Percentiles rank a stretch among this genome's conserved stretches.
phyloP scores from a whole-genome alignment of 805 yeast species.

The Candida multigemmis region DNA sequence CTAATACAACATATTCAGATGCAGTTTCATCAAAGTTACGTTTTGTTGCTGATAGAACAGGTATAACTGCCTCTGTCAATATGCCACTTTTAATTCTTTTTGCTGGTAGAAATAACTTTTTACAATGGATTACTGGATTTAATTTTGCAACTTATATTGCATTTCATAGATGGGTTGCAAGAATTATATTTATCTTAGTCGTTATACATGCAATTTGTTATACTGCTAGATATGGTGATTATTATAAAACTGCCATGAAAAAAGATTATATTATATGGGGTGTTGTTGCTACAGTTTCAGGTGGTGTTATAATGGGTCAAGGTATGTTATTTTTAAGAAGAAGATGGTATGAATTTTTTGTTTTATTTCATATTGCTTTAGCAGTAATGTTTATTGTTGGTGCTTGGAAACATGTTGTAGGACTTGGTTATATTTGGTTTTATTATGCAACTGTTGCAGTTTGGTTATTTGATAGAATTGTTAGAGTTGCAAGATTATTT shows the following conservation, averaged over 20 bases:
- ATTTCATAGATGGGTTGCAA: conserved; percentile 50
- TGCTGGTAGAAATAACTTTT: conserved; percentile 66
- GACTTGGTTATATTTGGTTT: conserved; percentile 15
- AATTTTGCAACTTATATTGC: conserved; percentile 41
- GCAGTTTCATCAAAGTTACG: too few relatives aligned
- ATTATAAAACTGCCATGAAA: conserved; percentile 7
- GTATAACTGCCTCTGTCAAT: conserved; percentile 38
- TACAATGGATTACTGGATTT: conserved; percentile 51
- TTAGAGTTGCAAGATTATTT: conserved; percentile 20
- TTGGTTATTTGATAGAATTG: conserved; percentile 28
- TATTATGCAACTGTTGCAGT: conserved; percentile 24
- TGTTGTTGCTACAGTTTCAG: conserved; percentile 15
- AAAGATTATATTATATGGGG: conserved; percentile 18
- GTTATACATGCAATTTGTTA: conserved; percentile 36
- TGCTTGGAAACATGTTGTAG: conserved; percentile 44
- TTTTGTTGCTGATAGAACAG: conserved; percentile 46
- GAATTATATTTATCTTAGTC: conserved; percentile 34
- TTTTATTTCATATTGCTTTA: conserved; percentile 21
- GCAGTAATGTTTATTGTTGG: conserved; percentile 39
- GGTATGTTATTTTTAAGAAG: conserved; percentile 45
- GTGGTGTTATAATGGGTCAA: conserved; percentile 37
- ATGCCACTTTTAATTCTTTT: conserved; percentile 54
- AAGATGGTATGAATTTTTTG: conserved; percentile 43
- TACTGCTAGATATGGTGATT: conserved; percentile 28
- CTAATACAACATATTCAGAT: too few relatives aligned